Percentiles rank a stretch among this genome's conserved stretches.
Evolutionary conservation across 192 early-diverging fungal species (phyloP).

Genomic region (Thamnidium elegans): DNA sequence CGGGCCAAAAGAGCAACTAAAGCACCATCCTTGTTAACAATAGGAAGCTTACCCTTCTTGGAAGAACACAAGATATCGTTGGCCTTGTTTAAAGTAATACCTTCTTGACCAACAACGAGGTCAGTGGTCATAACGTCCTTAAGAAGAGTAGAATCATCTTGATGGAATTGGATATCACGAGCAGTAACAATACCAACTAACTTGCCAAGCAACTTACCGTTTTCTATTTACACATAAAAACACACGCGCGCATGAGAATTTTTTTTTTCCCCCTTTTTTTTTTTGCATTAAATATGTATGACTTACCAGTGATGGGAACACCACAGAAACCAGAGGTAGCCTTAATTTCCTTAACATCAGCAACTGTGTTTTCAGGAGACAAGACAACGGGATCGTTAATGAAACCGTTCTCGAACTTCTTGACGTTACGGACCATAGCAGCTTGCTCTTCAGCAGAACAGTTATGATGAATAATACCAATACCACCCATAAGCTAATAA

Average conservation of each 20-base stretch:
- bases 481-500: constrained; percentile 74
- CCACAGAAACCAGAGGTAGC: constrained; percentile 86
- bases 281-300: constrained; percentile 4
- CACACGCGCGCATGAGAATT: too few species aligned
- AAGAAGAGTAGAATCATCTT: constrained; percentile 60
- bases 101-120: constrained; percentile 80
- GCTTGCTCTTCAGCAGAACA: constrained; percentile 94
- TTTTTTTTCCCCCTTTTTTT: neutral
- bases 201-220: constrained; percentile 83
- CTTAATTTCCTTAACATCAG: constrained; percentile 88
- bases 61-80: constrained; percentile 83
- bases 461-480: constrained; percentile 98
- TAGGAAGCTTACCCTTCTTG: constrained; percentile 96
- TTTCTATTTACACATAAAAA: constrained; percentile 42
- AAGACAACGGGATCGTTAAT: constrained; percentile 92
- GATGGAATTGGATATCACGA: constrained; percentile 93
- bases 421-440: constrained; percentile 96
- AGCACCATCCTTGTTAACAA: constrained; percentile 80
- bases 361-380: constrained; percentile 76
- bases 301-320: constrained; percentile 86
- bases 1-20: constrained; percentile 90
- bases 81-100: constrained; percentile 88
- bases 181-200: constrained; percentile 94
- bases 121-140: constrained; percentile 90
- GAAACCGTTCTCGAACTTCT: constrained; percentile 98